These are phyloP conservation scores for Blastobotrys mokoenaii DNA, from an alignment of 805 yeast genomes.

Conservation along the genomic window DNA sequence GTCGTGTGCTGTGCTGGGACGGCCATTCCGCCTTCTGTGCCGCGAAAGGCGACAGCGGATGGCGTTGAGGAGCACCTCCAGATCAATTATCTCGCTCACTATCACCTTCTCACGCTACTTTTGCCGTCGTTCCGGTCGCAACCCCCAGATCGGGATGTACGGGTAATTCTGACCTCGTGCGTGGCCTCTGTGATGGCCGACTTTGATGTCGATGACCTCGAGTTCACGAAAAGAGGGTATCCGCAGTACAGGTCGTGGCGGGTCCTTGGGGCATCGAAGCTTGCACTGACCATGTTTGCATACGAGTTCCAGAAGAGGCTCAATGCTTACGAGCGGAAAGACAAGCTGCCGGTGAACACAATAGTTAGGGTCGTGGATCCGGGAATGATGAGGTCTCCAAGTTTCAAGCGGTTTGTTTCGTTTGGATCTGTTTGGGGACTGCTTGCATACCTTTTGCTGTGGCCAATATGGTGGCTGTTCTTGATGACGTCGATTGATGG, in stretches of 20 bases:
- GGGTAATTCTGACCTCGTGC: slow-evolving; percentile 74
- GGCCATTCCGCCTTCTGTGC: slow-evolving; percentile 56
- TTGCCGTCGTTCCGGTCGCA: slow-evolving; percentile 82
- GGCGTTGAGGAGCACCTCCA: slow-evolving; percentile 85
- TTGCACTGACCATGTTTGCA: slow-evolving; percentile 68
- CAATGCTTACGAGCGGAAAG: slow-evolving; percentile 52
- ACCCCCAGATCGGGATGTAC: slow-evolving; percentile 90
- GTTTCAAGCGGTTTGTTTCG: slow-evolving; percentile 68
- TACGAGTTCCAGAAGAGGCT: slow-evolving; percentile 66
- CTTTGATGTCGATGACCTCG: slow-evolving; percentile 51
- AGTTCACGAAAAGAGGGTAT: slow-evolving; percentile 54
- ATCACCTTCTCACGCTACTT: slow-evolving; percentile 67
- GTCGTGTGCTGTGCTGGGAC: slow-evolving; percentile 84
- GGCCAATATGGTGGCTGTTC: slow-evolving; percentile 78
- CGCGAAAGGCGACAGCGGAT: slow-evolving; percentile 62
- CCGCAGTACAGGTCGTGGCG: slow-evolving; percentile 60
- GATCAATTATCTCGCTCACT: slow-evolving; percentile 72
- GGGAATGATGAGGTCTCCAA: slow-evolving; percentile 82
- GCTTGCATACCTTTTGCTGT: slow-evolving; percentile 53
- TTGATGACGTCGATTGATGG: slow-evolving; percentile 73
- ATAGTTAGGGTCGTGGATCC: slow-evolving; percentile 78
- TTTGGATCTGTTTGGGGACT: slow-evolving; percentile 65
- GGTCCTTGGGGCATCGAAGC: slow-evolving; percentile 74
- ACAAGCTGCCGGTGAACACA: slow-evolving; percentile 57
- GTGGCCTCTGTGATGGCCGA: slow-evolving; percentile 66